Evolutionary conservation across 2,329 filamentous ascomycete species (phyloP), one percentile per base, ranked within the genome.

Genomic region (Ilyonectria sp.): DNA sequence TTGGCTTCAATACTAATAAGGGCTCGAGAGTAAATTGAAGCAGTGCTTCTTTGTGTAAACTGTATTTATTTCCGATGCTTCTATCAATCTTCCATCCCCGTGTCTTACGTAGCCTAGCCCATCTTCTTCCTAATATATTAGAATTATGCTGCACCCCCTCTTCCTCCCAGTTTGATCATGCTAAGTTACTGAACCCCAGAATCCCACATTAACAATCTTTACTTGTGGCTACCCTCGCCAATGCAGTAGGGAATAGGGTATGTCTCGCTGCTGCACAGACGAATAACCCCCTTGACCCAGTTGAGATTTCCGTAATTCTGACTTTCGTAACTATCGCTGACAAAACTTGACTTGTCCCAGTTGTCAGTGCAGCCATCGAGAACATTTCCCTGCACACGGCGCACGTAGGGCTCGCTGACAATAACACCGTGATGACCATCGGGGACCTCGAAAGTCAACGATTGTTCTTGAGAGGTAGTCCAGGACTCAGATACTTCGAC

Each of bases 281-380:
- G 69, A 44, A 74, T 73, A 2, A 74, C 44, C 2, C 72, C 72
- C 70, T 74, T 74, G 1, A 74, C 72, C 72, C 72, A 74, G 49
- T 71, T 37, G 8, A 74, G 63, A 4, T 74, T 43, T 1, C 70
- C 70, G 2, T 70, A 74, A 1, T 46, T 29, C 60, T 71, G 62
- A 54, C 69, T 71, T 23, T 65, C 63, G 19, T 74, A 74, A 4
- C 56, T 63, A 10, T 74, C 69, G 1, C 69, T 70, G 0, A 46
- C n/a, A 21, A 73, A 74, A 5, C n/a, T 50, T 1, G 37, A 53
- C 67, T 64, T 73, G 17, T 62, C 50, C 1, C 60, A 44, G 26
- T 52, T 61, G 11, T 71, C 70, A 2, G 69, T 69, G 23, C 72
- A 74, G 0, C 72, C 72, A 23, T 64, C 55, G 4, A 71, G 33